These are phyloP conservation scores for Mrakia gelida DNA, from an alignment of 768 basidiomycete genomes.

Conservation along the genomic window DNA sequence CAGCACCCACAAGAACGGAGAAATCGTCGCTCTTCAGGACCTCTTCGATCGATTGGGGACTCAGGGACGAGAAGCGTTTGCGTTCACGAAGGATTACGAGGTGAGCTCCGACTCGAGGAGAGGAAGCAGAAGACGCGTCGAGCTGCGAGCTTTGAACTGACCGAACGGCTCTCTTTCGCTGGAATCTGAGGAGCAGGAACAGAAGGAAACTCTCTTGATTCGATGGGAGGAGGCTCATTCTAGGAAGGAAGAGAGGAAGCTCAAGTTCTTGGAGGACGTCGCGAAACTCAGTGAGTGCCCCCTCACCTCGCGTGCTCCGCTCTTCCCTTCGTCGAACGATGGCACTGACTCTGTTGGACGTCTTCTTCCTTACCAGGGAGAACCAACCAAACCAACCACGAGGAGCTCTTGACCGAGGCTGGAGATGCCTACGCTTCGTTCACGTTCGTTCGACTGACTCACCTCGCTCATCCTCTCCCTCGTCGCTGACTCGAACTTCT, in stretches of 20 bases:
- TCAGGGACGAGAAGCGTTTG: not conserved
- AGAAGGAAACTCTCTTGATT: not conserved
- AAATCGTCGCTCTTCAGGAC: not conserved
- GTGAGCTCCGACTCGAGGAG: not conserved
- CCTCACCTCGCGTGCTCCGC: not conserved
- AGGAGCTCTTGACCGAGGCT: slow-evolving; percentile 1
- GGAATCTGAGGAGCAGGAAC: not conserved
- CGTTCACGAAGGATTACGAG: slow-evolving; percentile 9
- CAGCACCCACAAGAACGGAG: slow-evolving; percentile 2
- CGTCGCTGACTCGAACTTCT: not conserved
- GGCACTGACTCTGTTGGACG: not conserved
- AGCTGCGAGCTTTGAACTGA: not conserved
- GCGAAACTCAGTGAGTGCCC: not conserved
- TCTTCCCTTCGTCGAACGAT: not conserved
- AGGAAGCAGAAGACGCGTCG: not conserved
- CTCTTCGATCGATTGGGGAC: not conserved
- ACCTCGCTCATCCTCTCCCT: not conserved
- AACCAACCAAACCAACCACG: not conserved
- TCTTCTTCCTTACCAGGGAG: not conserved
- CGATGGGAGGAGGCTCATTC: not conserved
- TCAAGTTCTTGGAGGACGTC: slow-evolving; percentile 7
- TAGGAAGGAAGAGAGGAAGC: slow-evolving; percentile 6
- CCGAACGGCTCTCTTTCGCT: not conserved
- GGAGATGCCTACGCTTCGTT: not conserved
- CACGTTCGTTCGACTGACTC: not conserved